Evolutionary conservation across 2,329 filamentous ascomycete species (phyloP), one percentile per base, ranked within the genome.

Genomic region (Talaromyces sp.): DNA sequence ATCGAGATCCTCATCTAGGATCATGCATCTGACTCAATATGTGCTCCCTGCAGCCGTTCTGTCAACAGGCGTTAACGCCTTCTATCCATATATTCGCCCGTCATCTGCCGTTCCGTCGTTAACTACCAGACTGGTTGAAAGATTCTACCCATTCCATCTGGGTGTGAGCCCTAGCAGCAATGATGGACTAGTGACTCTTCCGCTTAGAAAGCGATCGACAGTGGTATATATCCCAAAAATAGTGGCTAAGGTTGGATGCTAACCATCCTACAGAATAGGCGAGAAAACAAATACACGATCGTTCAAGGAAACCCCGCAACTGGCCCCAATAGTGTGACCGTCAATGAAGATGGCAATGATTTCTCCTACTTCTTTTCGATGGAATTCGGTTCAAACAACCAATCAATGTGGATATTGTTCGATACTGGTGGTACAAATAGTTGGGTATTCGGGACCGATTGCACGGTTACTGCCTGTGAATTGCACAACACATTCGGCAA

Each of bases 361-460:
- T 80, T 80, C 64, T 83, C 83, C 27, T 87, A 87, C 72, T 84
- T 87, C 73, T 78, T 82, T 3, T 74, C 76, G 1, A 76, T 85
- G 47, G 77, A 77, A 8, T 78, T 86, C 66, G 85, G 85, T 3
- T 81, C 80, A 14, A 76, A 81, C 66, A 77, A 79, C 43, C 77
- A 84, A 69, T 75, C 80, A 54, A 84, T 85, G 75, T 82, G 82
- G 72, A 77, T 87, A 73, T 73, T 86, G 62, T 71, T 86, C 14
- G 85, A 87, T 71, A 84, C 83, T 0, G 85, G 84, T 8, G 82
- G 83, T 14, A 80, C 82, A 19, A 92, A 91, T 65, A 92, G 89
- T 13, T 97, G 93, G 93, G 86, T 96, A 22, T 95, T 95, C 86
- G 86, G 89, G 35, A 81, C 86, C 16, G 79, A 83, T 63, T 97